Percentiles rank a stretch among this genome's conserved stretches.
Evolutionary conservation across 306 rosid genomes (phyloP).

Genomic region (Prunus mume): DNA sequence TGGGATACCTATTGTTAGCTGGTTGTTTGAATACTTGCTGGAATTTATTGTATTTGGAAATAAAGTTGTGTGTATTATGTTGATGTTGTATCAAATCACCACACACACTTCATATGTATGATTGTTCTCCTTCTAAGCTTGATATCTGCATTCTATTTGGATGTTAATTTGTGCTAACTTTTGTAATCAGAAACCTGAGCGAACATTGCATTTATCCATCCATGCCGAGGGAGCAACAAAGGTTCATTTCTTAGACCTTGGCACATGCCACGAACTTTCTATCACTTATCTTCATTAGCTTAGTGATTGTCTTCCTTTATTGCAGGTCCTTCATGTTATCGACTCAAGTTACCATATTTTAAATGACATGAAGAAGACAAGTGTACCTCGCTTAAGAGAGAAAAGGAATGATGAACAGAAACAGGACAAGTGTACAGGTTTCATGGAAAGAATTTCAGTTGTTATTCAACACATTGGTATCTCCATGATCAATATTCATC

Average conservation of each 20-base stretch:
- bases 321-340: slow-evolving; percentile 75
- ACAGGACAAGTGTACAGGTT: slow-evolving; percentile 52
- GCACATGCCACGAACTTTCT: background rate
- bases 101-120: background rate
- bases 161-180: slow-evolving; percentile 26
- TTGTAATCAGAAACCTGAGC: slow-evolving; percentile 73
- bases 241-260: slow-evolving; percentile 45
- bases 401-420: slow-evolving; percentile 50
- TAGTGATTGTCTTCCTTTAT: slow-evolving; percentile 9
- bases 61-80: background rate
- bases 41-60: background rate
- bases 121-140: slow-evolving; percentile 8
- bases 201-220: slow-evolving; percentile 72
- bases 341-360: slow-evolving; percentile 72
- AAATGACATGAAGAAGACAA: slow-evolving; percentile 45
- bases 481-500: slow-evolving; percentile 68
- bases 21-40: background rate
- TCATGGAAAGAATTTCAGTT: slow-evolving; percentile 68
- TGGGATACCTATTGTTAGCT: background rate
- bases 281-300: background rate
- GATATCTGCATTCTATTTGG: slow-evolving; percentile 1
- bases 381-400: slow-evolving; percentile 34
- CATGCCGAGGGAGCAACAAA: slow-evolving; percentile 96
- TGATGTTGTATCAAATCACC: background rate
- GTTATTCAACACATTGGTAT: slow-evolving; percentile 66